Evolutionary conservation across 2,329 filamentous ascomycete genomes (phyloP), one percentile per base, ranked within the genome.

Genomic region (Sarocladiaceae sp.): DNA sequence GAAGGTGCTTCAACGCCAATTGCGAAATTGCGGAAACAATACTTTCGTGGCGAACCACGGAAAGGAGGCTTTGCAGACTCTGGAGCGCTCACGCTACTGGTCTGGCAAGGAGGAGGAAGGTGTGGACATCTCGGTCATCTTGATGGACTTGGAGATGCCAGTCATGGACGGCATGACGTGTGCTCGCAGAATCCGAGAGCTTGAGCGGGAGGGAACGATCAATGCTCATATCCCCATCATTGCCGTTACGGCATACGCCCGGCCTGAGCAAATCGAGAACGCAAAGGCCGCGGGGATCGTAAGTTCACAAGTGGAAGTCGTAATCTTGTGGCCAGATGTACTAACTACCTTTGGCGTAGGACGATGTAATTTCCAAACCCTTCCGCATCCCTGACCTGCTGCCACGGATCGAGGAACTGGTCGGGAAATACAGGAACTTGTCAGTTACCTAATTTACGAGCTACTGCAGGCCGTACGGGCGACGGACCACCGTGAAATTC

Each of bases 101-200:
- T 57, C 59, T 18, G 70, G 70, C 12, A 63, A 70, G 7, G 69
- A 71, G 48, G 47, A 60, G 13, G 62, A 67, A 12, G 72, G 72
- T 2, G 62, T 70, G 7, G 72, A 80, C 39, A 72, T 86, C 19
- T 78, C 79, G 7, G 71, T 88, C 35, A 81, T 90, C 11, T 62
- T 90, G 5, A 88, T 90, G 85, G 86, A 90, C 56, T 70, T 88
- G 39, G 85, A 89, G 55, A 90, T 90, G 85, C 85, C 85, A 1
- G 74, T 88, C 33, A 89, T 89, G 85, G 84, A 90, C 54, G 86
- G 86, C 27, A 77, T 86, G 61, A 83, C 83, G 2, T 88, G 85
- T 50, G 81, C 85, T 11, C 71, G 74, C 33, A 76, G 69, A 48
- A 88, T 91, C 44, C 74, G 86, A 15, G 74, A 83, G 48, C 67